Percentiles rank a stretch among this genome's conserved stretches.
phyloP scores from a whole-genome alignment of 345 rosid species.

The Citrus mangshanensis region DNA sequence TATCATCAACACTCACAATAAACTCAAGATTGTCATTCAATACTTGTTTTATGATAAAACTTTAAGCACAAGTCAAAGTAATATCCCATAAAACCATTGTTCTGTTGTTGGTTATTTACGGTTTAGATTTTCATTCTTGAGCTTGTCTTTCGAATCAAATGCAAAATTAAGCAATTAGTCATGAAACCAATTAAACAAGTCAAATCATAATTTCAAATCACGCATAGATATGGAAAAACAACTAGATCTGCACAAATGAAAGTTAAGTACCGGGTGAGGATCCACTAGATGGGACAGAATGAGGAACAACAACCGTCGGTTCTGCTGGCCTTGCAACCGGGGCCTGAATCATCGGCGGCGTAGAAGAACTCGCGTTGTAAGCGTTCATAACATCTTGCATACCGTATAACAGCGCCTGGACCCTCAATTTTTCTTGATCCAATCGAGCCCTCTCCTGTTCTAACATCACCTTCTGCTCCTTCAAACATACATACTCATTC shows the following conservation, averaged over 20 bases:
- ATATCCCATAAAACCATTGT: neutral
- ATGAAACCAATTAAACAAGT: neutral
- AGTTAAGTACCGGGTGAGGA: slow-evolving; percentile 37
- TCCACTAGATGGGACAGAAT: slow-evolving; percentile 14
- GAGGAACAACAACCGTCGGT: slow-evolving; percentile 20
- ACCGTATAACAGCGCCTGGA: slow-evolving; percentile 59
- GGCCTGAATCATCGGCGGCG: slow-evolving; percentile 34
- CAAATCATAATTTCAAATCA: neutral
- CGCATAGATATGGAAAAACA: no score
- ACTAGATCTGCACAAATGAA: no score
- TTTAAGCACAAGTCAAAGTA: neutral
- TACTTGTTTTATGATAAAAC: neutral
- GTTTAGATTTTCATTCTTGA: no score
- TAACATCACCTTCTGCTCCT: slow-evolving; percentile 59
- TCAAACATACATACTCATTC: slow-evolving; percentile 66
- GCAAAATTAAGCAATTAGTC: neutral
- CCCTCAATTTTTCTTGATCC: slow-evolving; percentile 65
- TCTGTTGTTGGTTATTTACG: no score
- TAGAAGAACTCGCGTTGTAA: slow-evolving; percentile 47
- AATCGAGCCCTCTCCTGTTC: slow-evolving; percentile 59
- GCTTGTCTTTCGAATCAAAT: neutral
- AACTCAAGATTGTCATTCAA: neutral
- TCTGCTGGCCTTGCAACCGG: slow-evolving; percentile 12
- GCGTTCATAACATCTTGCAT: slow-evolving; percentile 71
- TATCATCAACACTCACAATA: neutral